Evolutionary conservation across 306 rosid genomes (phyloP).

Genomic region (Dicorynia guianensis): DNA sequence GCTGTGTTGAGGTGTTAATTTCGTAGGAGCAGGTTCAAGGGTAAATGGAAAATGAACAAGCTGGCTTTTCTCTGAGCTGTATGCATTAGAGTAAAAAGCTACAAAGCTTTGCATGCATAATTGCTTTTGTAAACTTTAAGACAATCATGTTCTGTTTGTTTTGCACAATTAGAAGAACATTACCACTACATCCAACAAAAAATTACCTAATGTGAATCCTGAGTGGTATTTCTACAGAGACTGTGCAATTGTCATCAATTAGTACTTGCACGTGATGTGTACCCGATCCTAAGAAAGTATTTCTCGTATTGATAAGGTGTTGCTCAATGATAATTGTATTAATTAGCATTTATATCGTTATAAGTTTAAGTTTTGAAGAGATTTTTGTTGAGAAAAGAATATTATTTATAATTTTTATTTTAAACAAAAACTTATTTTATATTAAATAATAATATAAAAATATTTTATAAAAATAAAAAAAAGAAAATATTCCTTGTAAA

Average conservation of each 20-base stretch:
- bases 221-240: conserved; percentile 1
- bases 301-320: too few species aligned
- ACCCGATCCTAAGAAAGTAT: conserved; percentile 1
- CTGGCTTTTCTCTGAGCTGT: conserved; percentile 26
- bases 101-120: neutral
- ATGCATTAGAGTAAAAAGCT: conserved; percentile 30
- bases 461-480: too few species aligned
- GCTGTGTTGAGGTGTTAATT: conserved; percentile 16
- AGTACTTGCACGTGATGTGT: conserved; percentile 3
- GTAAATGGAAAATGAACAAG: conserved; percentile 26
- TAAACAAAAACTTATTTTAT: too few species aligned
- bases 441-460: too few species aligned
- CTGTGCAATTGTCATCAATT: neutral
- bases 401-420: too few species aligned
- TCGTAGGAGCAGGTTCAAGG: neutral
- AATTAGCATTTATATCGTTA: too few species aligned
- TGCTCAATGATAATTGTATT: too few species aligned
- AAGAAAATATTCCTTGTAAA: conserved; percentile 8
- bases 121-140: neutral
- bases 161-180: conserved; percentile 20
- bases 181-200: too few species aligned
- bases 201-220: conserved; percentile 23
- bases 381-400: too few species aligned
- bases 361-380: too few species aligned
- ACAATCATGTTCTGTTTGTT: conserved; percentile 38